Base-by-base conservation (phyloP, 164 flowering plant species). In the Magnolia sinica region DNA sequence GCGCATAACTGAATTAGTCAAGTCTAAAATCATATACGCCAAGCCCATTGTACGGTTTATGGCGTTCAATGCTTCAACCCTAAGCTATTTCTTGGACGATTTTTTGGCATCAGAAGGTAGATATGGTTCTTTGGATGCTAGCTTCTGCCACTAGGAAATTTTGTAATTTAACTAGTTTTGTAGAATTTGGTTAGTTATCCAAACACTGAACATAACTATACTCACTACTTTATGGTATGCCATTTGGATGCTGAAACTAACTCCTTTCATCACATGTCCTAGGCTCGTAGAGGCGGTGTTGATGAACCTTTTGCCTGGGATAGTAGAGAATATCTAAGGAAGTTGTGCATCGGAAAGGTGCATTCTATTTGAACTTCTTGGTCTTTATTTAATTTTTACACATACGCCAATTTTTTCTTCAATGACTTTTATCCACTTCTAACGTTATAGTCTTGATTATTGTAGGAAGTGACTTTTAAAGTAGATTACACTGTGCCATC, bases 281-380 rank as follows among this genome's bases (percentile, higher is more conserved):
- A 95, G 98, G 98, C 99, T 22, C 92, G 99, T 19, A 86, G 93
- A 85, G 95, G 92, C 73, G 89, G 91, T 58, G n/a, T 78, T 1
- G 99, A 96, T 83, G 99, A 96, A 81, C 97, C 98, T 24, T 96
- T 93, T 86, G 99, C 99, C 71, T 96, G 99, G 98, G 93, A 92
- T 0, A 93, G 98, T 86, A 86, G 96, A 84, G 98, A 96, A 75
- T 95, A 67, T 82, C 83, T 96, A 78, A 88, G 99, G 86, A 93
- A 94, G 78, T 90, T 94, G 68, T 92, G 95, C 82, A 89, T 96
- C 6, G 99, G 98, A 84, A 87, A 96, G 99, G 99, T 96, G 66
- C 20, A 65, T 27, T 22, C 69, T 74, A 23, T 20, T 70, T 20
- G n/a, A 29, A 20, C 13, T 49, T 70, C 37, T 50, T 9, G 3